Evolutionary conservation across 306 rosid species (phyloP), one percentile per base, ranked within the genome.

Genomic region (Prunus mume): DNA sequence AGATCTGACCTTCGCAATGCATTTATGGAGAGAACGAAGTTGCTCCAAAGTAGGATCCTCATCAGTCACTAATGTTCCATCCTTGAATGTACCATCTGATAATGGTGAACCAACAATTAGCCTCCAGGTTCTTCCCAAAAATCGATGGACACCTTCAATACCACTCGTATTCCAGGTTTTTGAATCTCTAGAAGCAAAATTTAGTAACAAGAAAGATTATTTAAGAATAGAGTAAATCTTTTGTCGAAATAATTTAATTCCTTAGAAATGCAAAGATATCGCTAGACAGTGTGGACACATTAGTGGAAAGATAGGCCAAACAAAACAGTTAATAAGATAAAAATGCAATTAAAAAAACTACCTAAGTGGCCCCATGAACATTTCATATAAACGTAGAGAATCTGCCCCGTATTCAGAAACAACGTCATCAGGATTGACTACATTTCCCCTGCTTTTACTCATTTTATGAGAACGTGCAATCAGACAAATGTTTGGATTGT

Each of bases 291-390:
- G 14, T 25, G 24, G 38, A 49, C 68, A 46, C 5, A 38, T n/a
- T 45, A 45, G 49, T 45, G 3, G 64, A 55, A 63, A 54, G 7
- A 41, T 27, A 43, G 9, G 76, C 58, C 81, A 71, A 81, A 73
- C 25, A 28, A 55, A 52, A n/a, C 62, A 75, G 43, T 28, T 68
- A 68, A n/a, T 76, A 77, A 43, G 5, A 11, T 32, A 50, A 6
- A 57, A 45, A 75, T 45, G 68, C 50, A 28, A 70, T 19, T 6
- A 46, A 24, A 88, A 88, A 74, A 73, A 81, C 27, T 76, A 92
- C 98, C 97, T 95, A 67, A 95, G 84, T 41, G 97, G 98, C 47
- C 98, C 98, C 97, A 95, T 92, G 85, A 95, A 95, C 98, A 95
- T 95, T 95, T 95, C 98, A 69, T 95, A 95, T 76, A 95, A 84